phyloP scores from a whole-genome alignment of 257 asterid genomes.

The Nicotiana benthamiana region DNA sequence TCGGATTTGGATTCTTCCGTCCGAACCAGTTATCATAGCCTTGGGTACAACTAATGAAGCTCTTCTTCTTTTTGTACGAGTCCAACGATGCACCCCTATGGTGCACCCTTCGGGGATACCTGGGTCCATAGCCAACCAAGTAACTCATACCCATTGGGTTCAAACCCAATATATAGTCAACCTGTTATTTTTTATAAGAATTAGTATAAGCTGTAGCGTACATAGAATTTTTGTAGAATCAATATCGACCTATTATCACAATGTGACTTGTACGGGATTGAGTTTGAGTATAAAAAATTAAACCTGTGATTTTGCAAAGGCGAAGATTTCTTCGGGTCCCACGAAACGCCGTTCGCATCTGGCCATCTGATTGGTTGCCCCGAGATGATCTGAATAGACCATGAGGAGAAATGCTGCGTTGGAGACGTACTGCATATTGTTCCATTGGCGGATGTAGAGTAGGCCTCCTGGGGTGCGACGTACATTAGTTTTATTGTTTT shows the following conservation, averaged over 20 bases:
- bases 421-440: constrained; percentile 91
- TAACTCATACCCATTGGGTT: constrained; percentile 71
- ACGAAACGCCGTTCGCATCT: constrained; percentile 29
- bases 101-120: constrained; percentile 63
- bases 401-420: constrained; percentile 44
- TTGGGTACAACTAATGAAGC: constrained; percentile 73
- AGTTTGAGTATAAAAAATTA: background rate
- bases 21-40: constrained; percentile 72
- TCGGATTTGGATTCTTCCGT: constrained; percentile 45
- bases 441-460: constrained; percentile 76
- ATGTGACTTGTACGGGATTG: background rate
- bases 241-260: background rate
- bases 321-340: constrained; percentile 37
- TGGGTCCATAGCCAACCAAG: constrained; percentile 62
- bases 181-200: constrained; percentile 32
- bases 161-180: constrained; percentile 64
- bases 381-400: constrained; percentile 59
- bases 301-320: constrained; percentile 46
- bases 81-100: constrained; percentile 75
- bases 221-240: background rate
- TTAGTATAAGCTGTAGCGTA: background rate
- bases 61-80: constrained; percentile 39
- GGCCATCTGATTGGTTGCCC: constrained; percentile 33
- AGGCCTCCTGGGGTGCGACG: constrained; percentile 77
- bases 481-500: constrained; percentile 44